phyloP scores from a whole-genome alignment of 1,284 basidiomycete genomes.

The Cutaneotrichosporon cutaneum region DNA sequence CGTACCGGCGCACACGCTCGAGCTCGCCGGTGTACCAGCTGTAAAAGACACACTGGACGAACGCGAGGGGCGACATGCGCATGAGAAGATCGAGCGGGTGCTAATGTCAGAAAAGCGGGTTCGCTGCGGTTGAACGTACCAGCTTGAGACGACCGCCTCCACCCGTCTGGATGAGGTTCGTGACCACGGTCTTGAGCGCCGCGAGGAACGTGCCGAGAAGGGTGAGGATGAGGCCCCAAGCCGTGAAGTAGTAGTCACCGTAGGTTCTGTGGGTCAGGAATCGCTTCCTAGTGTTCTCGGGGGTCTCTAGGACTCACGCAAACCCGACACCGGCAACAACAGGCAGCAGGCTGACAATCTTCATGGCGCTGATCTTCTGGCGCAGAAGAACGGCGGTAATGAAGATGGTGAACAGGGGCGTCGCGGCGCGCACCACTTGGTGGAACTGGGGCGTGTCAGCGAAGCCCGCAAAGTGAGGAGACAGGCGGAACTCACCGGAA shows the following conservation, averaged over 20 bases:
- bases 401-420: conserved; percentile 82
- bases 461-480: no score
- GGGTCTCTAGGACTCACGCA: conserved; percentile 60
- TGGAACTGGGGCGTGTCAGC: conserved; percentile 66
- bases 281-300: background rate
- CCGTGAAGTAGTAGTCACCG: conserved; percentile 84
- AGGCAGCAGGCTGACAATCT: conserved; percentile 73
- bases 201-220: conserved; percentile 83
- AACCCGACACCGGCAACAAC: conserved; percentile 88
- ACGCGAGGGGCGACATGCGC: conserved; percentile 81
- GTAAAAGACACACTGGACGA: conserved; percentile 75
- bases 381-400: conserved; percentile 61
- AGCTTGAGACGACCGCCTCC: conserved; percentile 51
- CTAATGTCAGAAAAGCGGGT: conserved; percentile 47
- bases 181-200: conserved; percentile 84
- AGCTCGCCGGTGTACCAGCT: conserved; percentile 78
- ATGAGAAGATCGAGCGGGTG: conserved; percentile 83
- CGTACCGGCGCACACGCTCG: conserved; percentile 60
- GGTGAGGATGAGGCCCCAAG: conserved; percentile 76
- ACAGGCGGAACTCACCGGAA: conserved; percentile 69
- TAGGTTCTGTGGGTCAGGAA: conserved; percentile 62
- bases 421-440: conserved; percentile 88
- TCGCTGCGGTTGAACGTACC: conserved; percentile 25
- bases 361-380: conserved; percentile 55
- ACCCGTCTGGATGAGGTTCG: conserved; percentile 68